Conservation (phyloP, 2,329 filamentous ascomycete species). For the Boeremia lycopersici region DNA sequence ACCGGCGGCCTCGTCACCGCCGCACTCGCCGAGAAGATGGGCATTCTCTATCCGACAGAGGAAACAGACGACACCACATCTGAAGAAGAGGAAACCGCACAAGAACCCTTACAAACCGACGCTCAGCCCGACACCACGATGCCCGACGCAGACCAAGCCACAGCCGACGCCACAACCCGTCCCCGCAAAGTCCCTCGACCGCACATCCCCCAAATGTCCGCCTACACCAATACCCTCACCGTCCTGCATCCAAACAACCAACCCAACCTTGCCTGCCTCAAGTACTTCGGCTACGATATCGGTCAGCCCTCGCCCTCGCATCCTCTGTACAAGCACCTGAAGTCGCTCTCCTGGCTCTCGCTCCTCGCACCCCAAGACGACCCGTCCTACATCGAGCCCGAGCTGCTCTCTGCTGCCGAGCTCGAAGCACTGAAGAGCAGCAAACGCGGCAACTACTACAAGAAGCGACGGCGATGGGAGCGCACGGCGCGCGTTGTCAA, state of each 20-base stretch:
- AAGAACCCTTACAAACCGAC: not conserved
- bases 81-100: conserved; percentile 12
- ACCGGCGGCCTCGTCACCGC: conserved; percentile 83
- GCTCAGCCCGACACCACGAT: conserved; percentile 18
- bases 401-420: conserved; percentile 62
- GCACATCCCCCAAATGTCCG: conserved; percentile 63
- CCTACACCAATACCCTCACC: conserved; percentile 76
- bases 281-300: conserved; percentile 86
- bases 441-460: conserved; percentile 83
- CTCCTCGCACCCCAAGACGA: conserved; percentile 79
- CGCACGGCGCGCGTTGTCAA: conserved; percentile 75
- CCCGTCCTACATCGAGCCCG: conserved; percentile 73
- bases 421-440: conserved; percentile 77
- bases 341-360: conserved; percentile 89
- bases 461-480: conserved; percentile 85
- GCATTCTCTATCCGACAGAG: conserved; percentile 67
- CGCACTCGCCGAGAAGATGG: conserved; percentile 87
- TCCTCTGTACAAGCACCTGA: conserved; percentile 80
- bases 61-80: conserved; percentile 41
- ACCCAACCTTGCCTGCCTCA: conserved; percentile 84
- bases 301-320: conserved; percentile 68
- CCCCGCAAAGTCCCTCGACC: conserved; percentile 38
- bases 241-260: conserved; percentile 82
- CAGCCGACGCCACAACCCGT: conserved; percentile 25
- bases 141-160: conserved; percentile 21